Evolutionary conservation across 495 filamentous ascomycete species (phyloP).

Genomic region (Tuber indicum): DNA sequence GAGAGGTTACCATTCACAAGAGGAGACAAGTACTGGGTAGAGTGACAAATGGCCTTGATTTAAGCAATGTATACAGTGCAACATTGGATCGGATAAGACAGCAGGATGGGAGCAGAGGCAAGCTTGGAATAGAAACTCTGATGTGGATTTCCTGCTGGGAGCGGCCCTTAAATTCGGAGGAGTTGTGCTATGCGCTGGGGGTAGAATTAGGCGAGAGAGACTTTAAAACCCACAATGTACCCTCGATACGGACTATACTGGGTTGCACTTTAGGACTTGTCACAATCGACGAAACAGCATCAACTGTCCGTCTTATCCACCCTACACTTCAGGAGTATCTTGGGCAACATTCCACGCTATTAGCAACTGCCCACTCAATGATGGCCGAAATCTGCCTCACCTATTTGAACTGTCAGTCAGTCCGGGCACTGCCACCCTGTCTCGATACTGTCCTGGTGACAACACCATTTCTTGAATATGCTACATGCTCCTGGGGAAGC

Average conservation of each 20-base stretch:
- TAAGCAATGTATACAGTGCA: background rate
- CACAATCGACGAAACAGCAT: background rate
- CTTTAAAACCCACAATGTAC: background rate
- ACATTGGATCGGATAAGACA: background rate
- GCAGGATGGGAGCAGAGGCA: background rate
- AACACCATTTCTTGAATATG: background rate
- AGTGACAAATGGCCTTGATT: background rate
- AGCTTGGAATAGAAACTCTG: background rate
- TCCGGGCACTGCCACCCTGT: background rate
- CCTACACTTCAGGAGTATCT: background rate
- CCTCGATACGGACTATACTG: background rate
- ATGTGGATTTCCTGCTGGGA: background rate
- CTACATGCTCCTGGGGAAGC: background rate
- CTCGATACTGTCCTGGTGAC: background rate
- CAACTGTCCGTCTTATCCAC: background rate
- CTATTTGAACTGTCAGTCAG: background rate
- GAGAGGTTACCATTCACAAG: background rate
- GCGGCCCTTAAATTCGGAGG: background rate
- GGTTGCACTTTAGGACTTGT: background rate
- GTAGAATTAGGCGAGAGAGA: background rate
- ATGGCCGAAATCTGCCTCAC: too few relatives aligned
- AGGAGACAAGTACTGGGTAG: background rate
- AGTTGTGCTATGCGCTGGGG: background rate
- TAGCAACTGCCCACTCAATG: too few relatives aligned
- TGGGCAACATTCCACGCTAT: background rate